Evolutionary conservation across 2,329 filamentous ascomycete genomes (phyloP).

Genomic region (Fusarium marasasianum): DNA sequence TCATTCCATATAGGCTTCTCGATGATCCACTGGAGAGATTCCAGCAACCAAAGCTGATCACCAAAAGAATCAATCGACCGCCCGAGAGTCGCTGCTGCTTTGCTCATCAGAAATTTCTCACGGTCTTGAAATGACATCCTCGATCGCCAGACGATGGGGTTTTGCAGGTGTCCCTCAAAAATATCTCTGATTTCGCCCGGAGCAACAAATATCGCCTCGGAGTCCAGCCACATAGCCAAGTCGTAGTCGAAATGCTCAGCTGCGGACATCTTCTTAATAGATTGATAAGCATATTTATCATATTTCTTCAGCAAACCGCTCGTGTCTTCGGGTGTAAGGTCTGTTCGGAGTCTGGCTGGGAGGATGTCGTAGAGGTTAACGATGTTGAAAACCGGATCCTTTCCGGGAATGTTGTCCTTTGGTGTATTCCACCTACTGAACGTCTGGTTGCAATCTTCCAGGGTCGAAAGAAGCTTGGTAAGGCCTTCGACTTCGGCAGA

Average conservation of each 20-base stretch:
- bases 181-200: not conserved
- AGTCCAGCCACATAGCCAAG: not conserved
- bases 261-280: not conserved
- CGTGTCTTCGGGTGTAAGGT: not conserved
- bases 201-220: not conserved
- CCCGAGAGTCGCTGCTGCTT: not conserved
- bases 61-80: not conserved
- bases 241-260: not conserved
- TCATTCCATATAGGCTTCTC: not conserved
- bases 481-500: not conserved
- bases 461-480: not conserved
- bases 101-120: not conserved
- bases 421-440: not conserved
- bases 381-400: not conserved
- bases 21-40: not conserved
- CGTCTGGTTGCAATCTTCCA: not conserved
- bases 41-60: not conserved
- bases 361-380: not conserved
- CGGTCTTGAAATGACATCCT: not conserved
- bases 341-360: not conserved
- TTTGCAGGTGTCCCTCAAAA: rapidly evolving
- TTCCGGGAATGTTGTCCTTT: not conserved
- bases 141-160: not conserved
- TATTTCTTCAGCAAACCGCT: not conserved
- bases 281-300: not conserved